phyloP scores from a whole-genome alignment of 2,329 filamentous ascomycete species.

The Tolypocladium endophyticum region DNA sequence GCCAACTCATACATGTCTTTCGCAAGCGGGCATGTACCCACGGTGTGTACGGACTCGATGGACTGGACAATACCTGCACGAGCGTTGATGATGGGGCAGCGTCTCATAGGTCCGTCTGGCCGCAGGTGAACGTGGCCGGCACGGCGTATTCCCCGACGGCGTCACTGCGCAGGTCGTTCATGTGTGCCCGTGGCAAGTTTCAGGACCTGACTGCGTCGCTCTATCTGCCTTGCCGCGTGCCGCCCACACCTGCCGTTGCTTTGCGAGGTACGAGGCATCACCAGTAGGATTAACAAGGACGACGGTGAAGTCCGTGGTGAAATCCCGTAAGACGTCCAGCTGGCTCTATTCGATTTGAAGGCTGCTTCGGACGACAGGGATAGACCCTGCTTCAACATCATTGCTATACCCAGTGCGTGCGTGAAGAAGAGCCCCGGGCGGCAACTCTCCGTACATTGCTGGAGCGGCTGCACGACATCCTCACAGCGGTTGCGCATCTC shows the following conservation, averaged over 20 bases:
- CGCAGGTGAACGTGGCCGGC: background rate
- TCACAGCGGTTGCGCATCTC: background rate
- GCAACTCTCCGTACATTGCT: background rate
- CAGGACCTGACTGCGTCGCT: background rate
- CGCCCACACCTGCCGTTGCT: background rate
- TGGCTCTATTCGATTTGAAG: background rate
- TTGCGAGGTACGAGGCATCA: background rate
- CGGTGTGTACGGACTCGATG: background rate
- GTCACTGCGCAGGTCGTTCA: background rate
- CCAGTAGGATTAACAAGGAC: background rate
- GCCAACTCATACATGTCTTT: constrained; percentile 18
- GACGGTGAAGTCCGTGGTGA: background rate
- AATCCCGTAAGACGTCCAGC: background rate
- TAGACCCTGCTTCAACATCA: background rate
- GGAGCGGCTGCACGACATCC: background rate
- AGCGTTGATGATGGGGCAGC: constrained; percentile 31
- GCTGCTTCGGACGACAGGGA: background rate
- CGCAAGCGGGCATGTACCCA: background rate
- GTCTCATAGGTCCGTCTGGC: constrained; percentile 22
- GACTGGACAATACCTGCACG: constrained; percentile 2
- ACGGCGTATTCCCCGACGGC: background rate
- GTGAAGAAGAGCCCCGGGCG: background rate
- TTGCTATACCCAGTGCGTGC: background rate
- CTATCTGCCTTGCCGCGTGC: background rate
- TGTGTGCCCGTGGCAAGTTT: background rate